Evolutionary conservation across 2,329 filamentous ascomycete genomes (phyloP), one percentile per base, ranked within the genome.

Genomic region (Phialophora macrospora): DNA sequence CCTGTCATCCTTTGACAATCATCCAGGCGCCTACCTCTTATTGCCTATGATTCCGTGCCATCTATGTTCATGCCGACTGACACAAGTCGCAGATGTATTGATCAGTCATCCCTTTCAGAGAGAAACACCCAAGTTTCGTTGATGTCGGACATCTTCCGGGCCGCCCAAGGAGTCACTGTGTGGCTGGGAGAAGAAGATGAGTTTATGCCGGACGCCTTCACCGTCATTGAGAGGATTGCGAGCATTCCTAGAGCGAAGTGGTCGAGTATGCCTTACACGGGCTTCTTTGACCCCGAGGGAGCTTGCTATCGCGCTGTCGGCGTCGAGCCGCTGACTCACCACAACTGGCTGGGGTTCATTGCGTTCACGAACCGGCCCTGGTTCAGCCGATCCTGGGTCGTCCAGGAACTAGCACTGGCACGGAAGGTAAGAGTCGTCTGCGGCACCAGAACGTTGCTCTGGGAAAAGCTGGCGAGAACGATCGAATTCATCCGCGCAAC

Each of bases 131-230:
- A 71, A 24, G 70, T 71, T n/a, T 38, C 32, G 5, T 51, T 67
- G 30, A 71, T 71, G 70, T 67, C 63, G 26, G 52, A 61, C 20
- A 70, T 71, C 38, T 71, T 65, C 30, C 24, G 38, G 17, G 17
- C 55, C 3, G 65, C 59, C 4, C 51, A 44, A 44, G 49, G 55
- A 17, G 60, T 63, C 44, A 9, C 64, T 28, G 60, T 63, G 11
- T 63, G 62, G 60, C 62, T 63, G n/a, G 62, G 60, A 2, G 62
- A 65, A 44, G 65, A 60, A 48, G 62, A 62, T 24, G 51, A 55
- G 17, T 62, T 55, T 17, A 56, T 49, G 11, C 52, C 22, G 9
- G 54, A 57, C 57, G 62, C 44, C 7, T 44, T 57, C 26, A 55
- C 46, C 20, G 28, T 55, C 7, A 34, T 55, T 28, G 38, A 60